Conservation (phyloP, 2,329 filamentous ascomycete genomes). For the Bipolaris zeicola region DNA sequence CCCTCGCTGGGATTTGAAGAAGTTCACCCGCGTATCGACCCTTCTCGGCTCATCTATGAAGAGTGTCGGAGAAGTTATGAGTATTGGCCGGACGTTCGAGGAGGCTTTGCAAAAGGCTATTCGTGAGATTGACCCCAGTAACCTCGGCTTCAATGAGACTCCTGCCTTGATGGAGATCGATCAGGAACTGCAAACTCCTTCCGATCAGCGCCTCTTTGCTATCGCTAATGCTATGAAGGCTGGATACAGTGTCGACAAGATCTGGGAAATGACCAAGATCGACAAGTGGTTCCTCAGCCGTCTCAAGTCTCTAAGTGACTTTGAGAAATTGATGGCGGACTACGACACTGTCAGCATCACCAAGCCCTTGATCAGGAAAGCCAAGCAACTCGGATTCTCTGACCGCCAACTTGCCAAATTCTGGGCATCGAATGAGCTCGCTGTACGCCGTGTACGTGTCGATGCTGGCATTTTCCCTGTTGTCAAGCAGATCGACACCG, state of each 20-base stretch:
- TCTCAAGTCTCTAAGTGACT: conserved; percentile 88
- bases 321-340: conserved; percentile 76
- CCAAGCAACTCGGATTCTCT: conserved; percentile 93
- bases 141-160: conserved; percentile 92
- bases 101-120: conserved; percentile 99
- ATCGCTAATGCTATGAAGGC: conserved; percentile 97
- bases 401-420: conserved; percentile 94
- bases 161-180: conserved; percentile 88
- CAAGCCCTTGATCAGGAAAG: conserved; percentile 72
- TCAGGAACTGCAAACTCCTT: conserved; percentile 93
- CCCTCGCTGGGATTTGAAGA: conserved; percentile 97
- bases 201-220: conserved; percentile 94
- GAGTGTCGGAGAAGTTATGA: conserved; percentile 99
- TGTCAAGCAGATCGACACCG: conserved; percentile 98
- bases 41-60: conserved; percentile 98
- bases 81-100: conserved; percentile 93
- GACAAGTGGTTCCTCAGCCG: conserved; percentile 98
- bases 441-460: conserved; percentile 80
- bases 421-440: conserved; percentile 92
- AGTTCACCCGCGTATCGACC: conserved; percentile 95
- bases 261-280: conserved; percentile 98
- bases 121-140: conserved; percentile 91
- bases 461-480: conserved; percentile 85
- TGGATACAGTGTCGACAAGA: conserved; percentile 93
- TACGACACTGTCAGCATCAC: conserved; percentile 71